phyloP scores from a whole-genome alignment of 2,329 filamentous ascomycete genomes.

The Lasiodiplodia citricola region DNA sequence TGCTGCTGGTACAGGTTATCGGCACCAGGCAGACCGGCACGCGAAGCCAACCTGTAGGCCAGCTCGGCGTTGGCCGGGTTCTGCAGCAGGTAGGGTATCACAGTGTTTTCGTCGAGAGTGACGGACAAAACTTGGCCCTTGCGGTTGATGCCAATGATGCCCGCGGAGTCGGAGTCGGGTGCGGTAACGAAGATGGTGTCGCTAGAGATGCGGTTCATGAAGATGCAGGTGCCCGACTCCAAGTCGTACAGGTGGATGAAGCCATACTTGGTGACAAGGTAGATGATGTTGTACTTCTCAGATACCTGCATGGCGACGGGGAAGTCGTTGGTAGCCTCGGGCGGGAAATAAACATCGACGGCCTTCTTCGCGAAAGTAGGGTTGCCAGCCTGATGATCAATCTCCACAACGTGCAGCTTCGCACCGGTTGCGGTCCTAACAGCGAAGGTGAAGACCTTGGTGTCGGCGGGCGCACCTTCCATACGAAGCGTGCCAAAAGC shows the following conservation, averaged over 20 bases:
- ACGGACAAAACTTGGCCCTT: slow-evolving; percentile 97
- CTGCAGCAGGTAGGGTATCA: slow-evolving; percentile 94
- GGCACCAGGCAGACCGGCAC: slow-evolving; percentile 90
- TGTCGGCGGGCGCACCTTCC: slow-evolving; percentile 86
- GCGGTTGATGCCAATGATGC: slow-evolving; percentile 93
- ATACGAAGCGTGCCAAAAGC: slow-evolving; percentile 89
- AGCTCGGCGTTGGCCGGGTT: slow-evolving; percentile 94
- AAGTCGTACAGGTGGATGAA: slow-evolving; percentile 99
- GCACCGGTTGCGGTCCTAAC: slow-evolving; percentile 87
- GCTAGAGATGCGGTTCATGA: slow-evolving; percentile 99
- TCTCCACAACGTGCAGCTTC: slow-evolving; percentile 97
- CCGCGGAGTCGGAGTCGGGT: slow-evolving; percentile 79
- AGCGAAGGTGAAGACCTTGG: slow-evolving; percentile 96
- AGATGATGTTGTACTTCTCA: slow-evolving; percentile 93
- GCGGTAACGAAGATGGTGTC: slow-evolving; percentile 98
- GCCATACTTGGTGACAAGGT: slow-evolving; percentile 97
- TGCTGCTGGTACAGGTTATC: slow-evolving; percentile 92
- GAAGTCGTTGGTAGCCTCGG: slow-evolving; percentile 95
- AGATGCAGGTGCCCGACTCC: slow-evolving; percentile 92
- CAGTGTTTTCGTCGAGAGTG: slow-evolving; percentile 85
- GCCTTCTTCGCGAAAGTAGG: slow-evolving; percentile 92
- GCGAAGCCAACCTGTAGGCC: slow-evolving; percentile 94
- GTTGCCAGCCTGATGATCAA: slow-evolving; percentile 90
- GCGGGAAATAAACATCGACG: slow-evolving; percentile 96
- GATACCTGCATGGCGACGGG: slow-evolving; percentile 98